A percentile compares a stretch with the other conserved stretches of the same genome.
Conservation (phyloP, 768 basidiomycete species). For the Naganishia onofrii region DNA sequence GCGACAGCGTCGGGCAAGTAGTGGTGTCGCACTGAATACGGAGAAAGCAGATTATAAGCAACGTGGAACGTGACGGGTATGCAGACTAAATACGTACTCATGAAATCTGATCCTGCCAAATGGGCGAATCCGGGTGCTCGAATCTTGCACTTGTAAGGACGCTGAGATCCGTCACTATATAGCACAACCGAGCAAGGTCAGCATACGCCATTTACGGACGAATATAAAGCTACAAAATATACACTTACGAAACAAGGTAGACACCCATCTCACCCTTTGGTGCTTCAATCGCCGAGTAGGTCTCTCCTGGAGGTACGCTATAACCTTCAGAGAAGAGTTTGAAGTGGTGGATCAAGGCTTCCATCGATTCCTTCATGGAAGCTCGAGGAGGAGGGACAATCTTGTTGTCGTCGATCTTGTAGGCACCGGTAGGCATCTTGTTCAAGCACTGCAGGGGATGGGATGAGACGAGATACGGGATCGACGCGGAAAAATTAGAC, state of each 20-base stretch:
- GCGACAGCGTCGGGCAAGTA: conserved; percentile 92
- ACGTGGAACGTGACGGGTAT: not conserved
- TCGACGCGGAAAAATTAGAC: not conserved
- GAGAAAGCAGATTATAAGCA: conserved; percentile 34
- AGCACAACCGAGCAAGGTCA: not conserved
- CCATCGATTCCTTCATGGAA: conserved; percentile 99
- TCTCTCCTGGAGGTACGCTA: conserved; percentile 84
- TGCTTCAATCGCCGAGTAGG: conserved; percentile 95
- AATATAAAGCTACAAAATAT: not conserved
- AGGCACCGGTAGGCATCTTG: conserved; percentile 87
- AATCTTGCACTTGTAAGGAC: conserved; percentile 95
- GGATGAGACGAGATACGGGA: not conserved
- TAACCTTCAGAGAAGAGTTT: conserved; percentile 98
- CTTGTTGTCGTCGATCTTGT: conserved; percentile 97
- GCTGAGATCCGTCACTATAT: conserved; percentile 83
- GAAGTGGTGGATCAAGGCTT: conserved; percentile 96
- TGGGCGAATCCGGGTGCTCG: conserved; percentile 96
- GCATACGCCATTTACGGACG: not conserved
- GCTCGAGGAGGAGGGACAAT: conserved; percentile 93
- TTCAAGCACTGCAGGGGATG: conserved; percentile 69
- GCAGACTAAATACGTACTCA: conserved; percentile 54
- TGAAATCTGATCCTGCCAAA: conserved; percentile 92
- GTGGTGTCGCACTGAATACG: conserved; percentile 57
- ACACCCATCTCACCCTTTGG: conserved; percentile 99
- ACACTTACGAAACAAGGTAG: conserved; percentile 84